phyloP scores from a whole-genome alignment of 2,329 filamentous ascomycete species.

The Pleomassaria siparia region DNA sequence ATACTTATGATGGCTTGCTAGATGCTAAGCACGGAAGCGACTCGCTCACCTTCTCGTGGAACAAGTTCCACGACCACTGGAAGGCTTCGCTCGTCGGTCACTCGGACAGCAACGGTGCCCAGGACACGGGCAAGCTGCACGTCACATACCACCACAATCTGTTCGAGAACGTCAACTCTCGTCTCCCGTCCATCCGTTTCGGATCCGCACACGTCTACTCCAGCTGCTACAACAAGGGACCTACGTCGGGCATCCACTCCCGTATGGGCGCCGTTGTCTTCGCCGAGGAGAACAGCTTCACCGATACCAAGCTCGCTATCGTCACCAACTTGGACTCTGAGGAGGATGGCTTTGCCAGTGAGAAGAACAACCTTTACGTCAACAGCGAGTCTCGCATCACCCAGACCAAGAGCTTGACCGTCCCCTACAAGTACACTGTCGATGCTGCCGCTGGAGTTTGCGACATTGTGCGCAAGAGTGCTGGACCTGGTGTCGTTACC shows the following conservation, averaged over 20 bases:
- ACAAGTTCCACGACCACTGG: slow-evolving; percentile 60
- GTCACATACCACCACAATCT: slow-evolving; percentile 70
- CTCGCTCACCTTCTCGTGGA: slow-evolving; percentile 58
- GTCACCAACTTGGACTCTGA: slow-evolving; percentile 60
- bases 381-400: slow-evolving; percentile 50
- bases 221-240: slow-evolving; percentile 44
- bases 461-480: slow-evolving; percentile 29
- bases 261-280: slow-evolving; percentile 49
- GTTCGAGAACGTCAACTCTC: slow-evolving; percentile 65
- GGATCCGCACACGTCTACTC: slow-evolving; percentile 65
- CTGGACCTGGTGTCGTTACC: slow-evolving; percentile 34
- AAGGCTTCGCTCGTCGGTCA: slow-evolving; percentile 64
- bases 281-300: slow-evolving; percentile 54
- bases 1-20: slow-evolving; percentile 46
- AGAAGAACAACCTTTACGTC: slow-evolving; percentile 48
- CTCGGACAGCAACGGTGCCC: slow-evolving; percentile 56
- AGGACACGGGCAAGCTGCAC: slow-evolving; percentile 60
- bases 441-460: slow-evolving; percentile 29
- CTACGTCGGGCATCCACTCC: slow-evolving; percentile 46
- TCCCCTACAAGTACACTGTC: slow-evolving; percentile 56
- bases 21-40: slow-evolving; percentile 66
- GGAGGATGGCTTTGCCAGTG: slow-evolving; percentile 50
- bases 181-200: slow-evolving; percentile 65
- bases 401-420: slow-evolving; percentile 52
- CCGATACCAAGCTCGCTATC: slow-evolving; percentile 60